phyloP scores from a whole-genome alignment of 257 asterid species.

The Solanum paucissectum region DNA sequence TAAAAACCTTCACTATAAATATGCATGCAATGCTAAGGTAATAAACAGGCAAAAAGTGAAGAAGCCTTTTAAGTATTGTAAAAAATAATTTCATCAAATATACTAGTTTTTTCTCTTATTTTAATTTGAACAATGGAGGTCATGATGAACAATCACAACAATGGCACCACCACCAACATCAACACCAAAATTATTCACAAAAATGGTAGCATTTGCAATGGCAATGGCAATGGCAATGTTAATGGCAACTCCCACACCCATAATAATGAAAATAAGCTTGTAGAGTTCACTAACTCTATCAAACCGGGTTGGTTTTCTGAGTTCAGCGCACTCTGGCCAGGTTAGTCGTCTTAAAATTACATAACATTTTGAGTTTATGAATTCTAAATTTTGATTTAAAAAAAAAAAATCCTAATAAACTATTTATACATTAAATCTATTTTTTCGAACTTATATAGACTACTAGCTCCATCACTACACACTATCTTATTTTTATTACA shows the following conservation, averaged over 20 bases:
- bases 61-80: neutral
- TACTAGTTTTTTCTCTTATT: neutral
- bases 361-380: neutral
- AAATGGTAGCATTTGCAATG: neutral
- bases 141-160: neutral
- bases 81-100: neutral
- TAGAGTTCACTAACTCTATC: neutral
- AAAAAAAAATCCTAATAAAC: neutral
- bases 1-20: neutral
- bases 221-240: neutral
- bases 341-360: neutral
- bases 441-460: neutral
- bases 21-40: neutral
- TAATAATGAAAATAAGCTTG: neutral
- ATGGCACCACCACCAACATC: neutral
- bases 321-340: conserved; percentile 5
- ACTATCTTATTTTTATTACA: too few species aligned
- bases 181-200: neutral
- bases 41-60: neutral
- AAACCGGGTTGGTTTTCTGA: conserved; percentile 7
- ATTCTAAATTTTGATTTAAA: neutral
- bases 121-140: neutral
- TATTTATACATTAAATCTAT: neutral
- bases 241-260: neutral
- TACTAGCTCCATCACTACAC: neutral